A percentile compares a stretch with the other conserved stretches of the same genome.
These are phyloP conservation scores for Xylaria polymorpha DNA, from an alignment of 2,329 filamentous ascomycete species.

Conservation along the genomic window DNA sequence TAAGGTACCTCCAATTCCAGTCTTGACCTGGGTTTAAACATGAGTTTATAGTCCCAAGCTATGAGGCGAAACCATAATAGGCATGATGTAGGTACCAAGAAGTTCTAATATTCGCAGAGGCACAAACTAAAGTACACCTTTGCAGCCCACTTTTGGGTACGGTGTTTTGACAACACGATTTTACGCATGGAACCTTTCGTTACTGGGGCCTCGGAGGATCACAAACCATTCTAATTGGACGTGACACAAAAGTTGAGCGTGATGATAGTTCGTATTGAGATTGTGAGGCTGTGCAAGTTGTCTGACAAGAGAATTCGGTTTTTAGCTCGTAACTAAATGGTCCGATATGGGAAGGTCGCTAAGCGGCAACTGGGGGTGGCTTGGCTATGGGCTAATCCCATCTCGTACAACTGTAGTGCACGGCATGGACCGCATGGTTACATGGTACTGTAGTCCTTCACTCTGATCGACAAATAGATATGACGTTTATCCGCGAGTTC, in stretches of 20 bases:
- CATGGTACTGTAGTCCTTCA: background rate
- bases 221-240: conserved; percentile 18
- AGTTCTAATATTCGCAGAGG: too few species aligned
- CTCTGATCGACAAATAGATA: conserved; percentile 1
- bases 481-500: background rate
- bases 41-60: background rate
- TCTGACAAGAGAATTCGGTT: background rate
- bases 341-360: conserved; percentile 24
- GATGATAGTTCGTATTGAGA: conserved; percentile 27
- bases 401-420: background rate
- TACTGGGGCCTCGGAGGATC: background rate
- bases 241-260: conserved; percentile 9
- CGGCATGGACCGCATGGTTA: too few species aligned
- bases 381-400: conserved; percentile 15
- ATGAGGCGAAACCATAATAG: background rate
- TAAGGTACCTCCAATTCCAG: background rate
- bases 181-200: background rate
- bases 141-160: background rate
- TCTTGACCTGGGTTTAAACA: background rate
- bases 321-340: conserved; percentile 9
- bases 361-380: conserved; percentile 15
- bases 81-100: too few species aligned
- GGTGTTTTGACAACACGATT: background rate
- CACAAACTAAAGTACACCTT: background rate
- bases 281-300: conserved; percentile 32